Base-by-base conservation (phyloP, 441 rosid genomes). In the Kokia cookei region DNA sequence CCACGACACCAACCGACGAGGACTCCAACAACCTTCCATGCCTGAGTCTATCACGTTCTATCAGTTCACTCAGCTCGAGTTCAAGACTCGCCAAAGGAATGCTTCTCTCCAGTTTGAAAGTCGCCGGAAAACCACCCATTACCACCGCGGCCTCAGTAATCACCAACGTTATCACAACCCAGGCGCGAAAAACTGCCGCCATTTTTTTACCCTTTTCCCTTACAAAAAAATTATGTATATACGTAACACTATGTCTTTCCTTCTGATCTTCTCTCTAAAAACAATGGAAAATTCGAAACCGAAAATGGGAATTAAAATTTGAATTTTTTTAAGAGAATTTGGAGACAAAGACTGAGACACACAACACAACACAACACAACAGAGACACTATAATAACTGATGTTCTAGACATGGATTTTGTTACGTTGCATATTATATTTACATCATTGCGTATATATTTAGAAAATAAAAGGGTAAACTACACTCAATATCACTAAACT, bases 21-120 rank as follows among this genome's bases (percentile, higher is more conserved):
- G 91, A 75, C 83, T 88, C 91, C 79, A 93, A 76, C 86, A 93
- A 82, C 79, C 98, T 84, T 15, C 94, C 89, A 79, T 90, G 98
- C 66, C 99, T 85, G 10, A 75, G 74, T 59, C 82, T 80, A 58
- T 96, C 99, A 76, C 87, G 86, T 26, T 82, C 89, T 72, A 73
- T 84, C 15, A 92, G 94, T 69, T 85, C 84, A 66, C 83, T 78
- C 65, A 96, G 70, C 71, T 87, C 93, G 61, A 86, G 85, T 26
- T 65, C 43, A 51, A 57, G 77, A 79, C 63, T 82, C 73, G 83
- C 77, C 61, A 53, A 43, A 10, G 99, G 93, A 79, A 91, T 75
- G 50, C 83, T 89, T 72, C 99, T 85, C 82, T 93, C 97, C 19
- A 96, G 84, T 70, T 74, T 80, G 71, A 95, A 69, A 7, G 81